A percentile compares a stretch with the other conserved stretches of the same genome.
phyloP scores from a whole-genome alignment of 2,329 filamentous ascomycete genomes.

The Eutypa lata region DNA sequence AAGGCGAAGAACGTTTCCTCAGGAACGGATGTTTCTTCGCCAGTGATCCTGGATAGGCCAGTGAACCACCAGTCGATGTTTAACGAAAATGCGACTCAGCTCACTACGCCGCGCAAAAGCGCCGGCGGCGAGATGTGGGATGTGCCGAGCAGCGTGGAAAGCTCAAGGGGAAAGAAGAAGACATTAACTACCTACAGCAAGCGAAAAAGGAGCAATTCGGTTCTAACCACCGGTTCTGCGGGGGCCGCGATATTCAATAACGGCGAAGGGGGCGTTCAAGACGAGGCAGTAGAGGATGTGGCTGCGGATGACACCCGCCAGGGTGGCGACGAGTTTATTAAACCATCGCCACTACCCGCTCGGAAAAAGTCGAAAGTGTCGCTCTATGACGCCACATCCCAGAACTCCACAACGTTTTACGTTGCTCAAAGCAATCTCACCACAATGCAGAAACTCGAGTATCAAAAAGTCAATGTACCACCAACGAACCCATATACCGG shows the following conservation, averaged over 20 bases:
- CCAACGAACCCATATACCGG: conserved; percentile 13
- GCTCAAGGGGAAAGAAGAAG: conserved; percentile 9
- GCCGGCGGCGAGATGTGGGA: conserved; percentile 25
- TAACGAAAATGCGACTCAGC: conserved; percentile 17
- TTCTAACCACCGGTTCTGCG: conserved; percentile 5
- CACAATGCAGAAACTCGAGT: conserved; percentile 31
- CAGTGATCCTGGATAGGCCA: conserved; percentile 12
- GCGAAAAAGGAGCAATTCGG: conserved; percentile 12
- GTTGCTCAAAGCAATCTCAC: conserved; percentile 29
- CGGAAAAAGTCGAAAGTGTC: conserved; percentile 16
- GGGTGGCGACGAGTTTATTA: conserved; percentile 1
- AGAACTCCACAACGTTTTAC: conserved; percentile 24
- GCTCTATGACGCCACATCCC: conserved; percentile 13
- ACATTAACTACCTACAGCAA: conserved; percentile 13
- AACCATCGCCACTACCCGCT: conserved; percentile 6
- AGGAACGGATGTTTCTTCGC: conserved; percentile 26
- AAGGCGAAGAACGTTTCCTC: conserved; percentile 18
- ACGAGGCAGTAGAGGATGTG: conserved; percentile 1
- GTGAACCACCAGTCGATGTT: conserved; percentile 13
- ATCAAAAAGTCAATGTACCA: conserved; percentile 23
- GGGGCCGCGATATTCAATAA: conserved; percentile 8
- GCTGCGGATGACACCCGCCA: conserved; percentile 4
- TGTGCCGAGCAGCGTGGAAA: conserved; percentile 26
- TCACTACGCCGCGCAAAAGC: conserved; percentile 27
- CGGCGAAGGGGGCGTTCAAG: conserved; percentile 5